phyloP scores from a whole-genome alignment of 176 grass and related monocot species.

The Avena insularis region DNA sequence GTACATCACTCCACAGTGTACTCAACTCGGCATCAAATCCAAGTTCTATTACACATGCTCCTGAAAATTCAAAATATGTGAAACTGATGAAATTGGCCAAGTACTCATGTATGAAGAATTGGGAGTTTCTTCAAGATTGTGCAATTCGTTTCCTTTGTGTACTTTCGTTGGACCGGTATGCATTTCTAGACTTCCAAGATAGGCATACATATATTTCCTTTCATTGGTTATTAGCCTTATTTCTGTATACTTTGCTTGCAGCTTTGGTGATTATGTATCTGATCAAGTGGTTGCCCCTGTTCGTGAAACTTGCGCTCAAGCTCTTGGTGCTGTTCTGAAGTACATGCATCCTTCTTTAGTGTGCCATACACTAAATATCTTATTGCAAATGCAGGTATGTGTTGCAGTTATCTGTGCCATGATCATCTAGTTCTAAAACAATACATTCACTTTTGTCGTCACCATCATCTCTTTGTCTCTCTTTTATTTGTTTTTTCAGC shows the following conservation, averaged over 20 bases:
- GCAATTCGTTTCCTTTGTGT: constrained; percentile 97
- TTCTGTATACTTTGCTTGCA: constrained; percentile 46
- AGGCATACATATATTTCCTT: background rate
- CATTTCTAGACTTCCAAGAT: constrained; percentile 36
- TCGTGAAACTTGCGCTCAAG: constrained; percentile 97
- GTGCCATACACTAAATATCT: constrained; percentile 82
- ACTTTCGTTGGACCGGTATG: constrained; percentile 97
- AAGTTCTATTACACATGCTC: constrained; percentile 54
- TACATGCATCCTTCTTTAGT: constrained; percentile 97
- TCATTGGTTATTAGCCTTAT: constrained; percentile 14
- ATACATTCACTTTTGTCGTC: constrained; percentile 33
- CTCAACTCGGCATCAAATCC: constrained; percentile 32
- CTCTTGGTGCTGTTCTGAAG: constrained; percentile 95
- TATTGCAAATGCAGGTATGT: constrained; percentile 95
- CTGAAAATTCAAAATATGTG: constrained; percentile 68
- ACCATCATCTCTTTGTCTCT: constrained; percentile 1
- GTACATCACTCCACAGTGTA: constrained; percentile 40
- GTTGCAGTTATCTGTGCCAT: constrained; percentile 38
- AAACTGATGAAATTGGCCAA: constrained; percentile 80
- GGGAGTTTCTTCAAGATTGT: constrained; percentile 98
- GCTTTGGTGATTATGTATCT: constrained; percentile 99
- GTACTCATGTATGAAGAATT: constrained; percentile 85
- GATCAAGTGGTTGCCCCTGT: constrained; percentile 99
- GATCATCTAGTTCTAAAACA: constrained; percentile 16
- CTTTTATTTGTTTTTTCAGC: constrained; percentile 83